phyloP scores from a whole-genome alignment of 2,329 filamentous ascomycete genomes.

The Apiospora kogelbergensis region DNA sequence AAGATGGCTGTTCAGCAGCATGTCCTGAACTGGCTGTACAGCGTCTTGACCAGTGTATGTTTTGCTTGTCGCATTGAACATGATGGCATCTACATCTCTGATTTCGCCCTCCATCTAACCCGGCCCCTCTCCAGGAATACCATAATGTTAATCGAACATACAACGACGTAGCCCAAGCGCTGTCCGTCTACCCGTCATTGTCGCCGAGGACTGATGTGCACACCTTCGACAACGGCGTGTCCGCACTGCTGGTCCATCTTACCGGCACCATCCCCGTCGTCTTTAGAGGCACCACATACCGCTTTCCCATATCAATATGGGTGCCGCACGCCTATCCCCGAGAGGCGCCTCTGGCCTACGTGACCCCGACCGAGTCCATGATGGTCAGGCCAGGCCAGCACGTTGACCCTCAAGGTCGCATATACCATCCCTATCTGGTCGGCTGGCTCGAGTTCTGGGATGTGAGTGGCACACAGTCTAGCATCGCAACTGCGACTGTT shows the following conservation, averaged over 20 bases:
- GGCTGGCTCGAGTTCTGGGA: constrained; percentile 90
- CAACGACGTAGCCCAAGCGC: constrained; percentile 80
- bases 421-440: constrained; percentile 94
- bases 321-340: constrained; percentile 86
- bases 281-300: constrained; percentile 86
- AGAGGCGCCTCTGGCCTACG: constrained; percentile 83
- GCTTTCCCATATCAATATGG: constrained; percentile 92
- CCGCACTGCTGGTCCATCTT: constrained; percentile 82
- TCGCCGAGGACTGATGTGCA: constrained; percentile 91
- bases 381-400: constrained; percentile 88
- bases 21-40: constrained; percentile 93
- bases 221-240: constrained; percentile 86
- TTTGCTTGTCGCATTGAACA: background rate
- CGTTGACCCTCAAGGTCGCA: constrained; percentile 86
- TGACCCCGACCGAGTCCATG: constrained; percentile 87
- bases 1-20: constrained; percentile 78
- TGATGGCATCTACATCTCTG: background rate
- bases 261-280: constrained; percentile 86
- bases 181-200: constrained; percentile 77
- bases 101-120: constrained; percentile 12
- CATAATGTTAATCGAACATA: constrained; percentile 90
- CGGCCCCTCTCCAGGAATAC: constrained; percentile 68
- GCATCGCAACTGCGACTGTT: background rate
- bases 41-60: constrained; percentile 75
- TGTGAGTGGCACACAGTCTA: constrained; percentile 53